These are phyloP conservation scores for Cystoisospora suis DNA, from an alignment of 169 alveolate genomes.

Conservation along the genomic window DNA sequence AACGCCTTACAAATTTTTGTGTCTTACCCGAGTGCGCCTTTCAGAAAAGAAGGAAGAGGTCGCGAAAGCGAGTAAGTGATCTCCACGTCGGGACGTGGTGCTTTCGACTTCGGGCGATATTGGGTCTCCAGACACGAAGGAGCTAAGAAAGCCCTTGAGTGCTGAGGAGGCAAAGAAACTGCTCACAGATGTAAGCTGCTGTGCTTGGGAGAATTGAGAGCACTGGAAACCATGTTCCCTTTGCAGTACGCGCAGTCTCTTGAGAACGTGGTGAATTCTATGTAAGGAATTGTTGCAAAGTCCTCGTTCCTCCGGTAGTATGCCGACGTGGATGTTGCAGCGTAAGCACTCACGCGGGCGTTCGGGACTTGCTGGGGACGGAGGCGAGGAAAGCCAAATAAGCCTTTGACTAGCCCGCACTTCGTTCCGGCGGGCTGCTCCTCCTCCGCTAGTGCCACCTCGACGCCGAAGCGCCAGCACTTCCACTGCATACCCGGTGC, in stretches of 20 bases:
- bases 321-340: too few species aligned
- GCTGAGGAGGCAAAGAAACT: neutral
- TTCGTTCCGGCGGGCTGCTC: too few species aligned
- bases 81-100: neutral
- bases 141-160: neutral
- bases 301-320: too few species aligned
- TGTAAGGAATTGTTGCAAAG: neutral
- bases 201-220: neutral
- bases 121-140: neutral
- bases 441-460: neutral
- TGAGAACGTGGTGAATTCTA: neutral
- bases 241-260: neutral
- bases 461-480: neutral
- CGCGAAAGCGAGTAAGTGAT: neutral
- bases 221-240: neutral
- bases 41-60: constrained; percentile 16
- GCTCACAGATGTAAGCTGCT: neutral
- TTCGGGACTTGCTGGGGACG: constrained; percentile 21
- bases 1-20: neutral
- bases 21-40: neutral
- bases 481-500: too few species aligned
- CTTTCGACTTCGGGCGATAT: neutral
- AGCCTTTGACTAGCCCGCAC: too few species aligned
- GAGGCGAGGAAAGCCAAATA: constrained; percentile 12
- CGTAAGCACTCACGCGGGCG: constrained; percentile 18